Conservation (phyloP, 331 rosid genomes). For the Phaseolus coccineus region DNA sequence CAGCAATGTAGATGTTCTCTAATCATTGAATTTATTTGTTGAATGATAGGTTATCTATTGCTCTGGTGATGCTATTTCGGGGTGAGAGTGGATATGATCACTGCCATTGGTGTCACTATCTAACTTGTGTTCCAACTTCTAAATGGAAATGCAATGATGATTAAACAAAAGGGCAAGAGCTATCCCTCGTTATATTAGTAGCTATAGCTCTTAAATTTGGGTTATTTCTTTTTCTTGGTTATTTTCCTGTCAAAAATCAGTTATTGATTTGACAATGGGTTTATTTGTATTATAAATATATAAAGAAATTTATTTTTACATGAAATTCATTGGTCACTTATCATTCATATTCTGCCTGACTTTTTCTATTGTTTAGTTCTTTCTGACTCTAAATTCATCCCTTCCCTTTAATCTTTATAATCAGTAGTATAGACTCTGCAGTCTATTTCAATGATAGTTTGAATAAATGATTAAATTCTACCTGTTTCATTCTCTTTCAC, state of each 20-base stretch:
- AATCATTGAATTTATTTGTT: constrained; percentile 37
- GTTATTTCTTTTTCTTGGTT: background rate
- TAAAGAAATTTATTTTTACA: constrained; percentile 43
- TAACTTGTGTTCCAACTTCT: constrained; percentile 81
- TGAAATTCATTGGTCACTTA: constrained; percentile 31
- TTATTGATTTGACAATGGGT: constrained; percentile 42
- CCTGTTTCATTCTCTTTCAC: background rate
- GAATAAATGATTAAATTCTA: background rate
- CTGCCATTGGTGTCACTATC: constrained; percentile 87
- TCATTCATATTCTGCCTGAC: background rate
- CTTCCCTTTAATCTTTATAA: background rate
- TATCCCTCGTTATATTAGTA: constrained; percentile 42
- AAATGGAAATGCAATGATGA: constrained; percentile 71
- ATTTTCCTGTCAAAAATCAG: constrained; percentile 13
- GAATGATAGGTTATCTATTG: constrained; percentile 63
- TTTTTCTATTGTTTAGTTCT: background rate
- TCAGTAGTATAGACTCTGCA: background rate
- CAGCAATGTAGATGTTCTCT: constrained; percentile 2
- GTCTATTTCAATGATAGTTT: background rate
- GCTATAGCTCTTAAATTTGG: constrained; percentile 42
- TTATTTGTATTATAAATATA: background rate
- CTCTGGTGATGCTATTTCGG: constrained; percentile 71
- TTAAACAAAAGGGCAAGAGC: constrained; percentile 29
- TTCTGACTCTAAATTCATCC: background rate
- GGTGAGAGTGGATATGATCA: constrained; percentile 71